Evolutionary conservation across 306 rosid species (phyloP).

Genomic region (Prunus campanulata): DNA sequence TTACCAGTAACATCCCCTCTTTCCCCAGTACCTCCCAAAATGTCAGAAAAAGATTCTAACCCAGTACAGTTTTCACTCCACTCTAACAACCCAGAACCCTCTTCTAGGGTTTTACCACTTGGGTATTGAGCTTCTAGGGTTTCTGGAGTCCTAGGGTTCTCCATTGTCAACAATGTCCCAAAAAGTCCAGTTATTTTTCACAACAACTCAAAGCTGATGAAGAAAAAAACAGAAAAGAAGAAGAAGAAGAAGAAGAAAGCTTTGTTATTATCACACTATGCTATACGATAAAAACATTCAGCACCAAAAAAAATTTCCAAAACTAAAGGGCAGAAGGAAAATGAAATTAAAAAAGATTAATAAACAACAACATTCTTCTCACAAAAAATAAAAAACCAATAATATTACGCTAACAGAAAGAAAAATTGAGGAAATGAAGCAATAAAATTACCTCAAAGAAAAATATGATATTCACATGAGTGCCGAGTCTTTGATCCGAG

Average conservation of each 20-base stretch:
- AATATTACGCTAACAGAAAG: not conserved
- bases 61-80: conserved; percentile 17
- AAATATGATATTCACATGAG: not conserved
- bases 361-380: not conserved
- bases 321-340: not conserved
- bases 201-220: conserved; percentile 30
- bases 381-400: no score
- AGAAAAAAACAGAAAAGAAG: not conserved
- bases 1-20: conserved; percentile 11
- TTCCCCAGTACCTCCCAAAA: conserved; percentile 20
- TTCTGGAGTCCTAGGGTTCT: conserved; percentile 41
- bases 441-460: conserved; percentile 4
- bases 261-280: conserved; percentile 1
- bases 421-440: not conserved
- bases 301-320: not conserved
- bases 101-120: conserved; percentile 24
- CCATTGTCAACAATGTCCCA: conserved; percentile 28
- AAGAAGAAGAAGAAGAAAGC: not conserved
- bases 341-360: not conserved
- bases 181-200: not conserved
- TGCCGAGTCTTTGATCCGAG: conserved; percentile 6
- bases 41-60: conserved; percentile 13
- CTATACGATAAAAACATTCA: not conserved
- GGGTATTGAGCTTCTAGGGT: conserved; percentile 43
- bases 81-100: conserved; percentile 30